Conservation (phyloP, 2,329 filamentous ascomycete species). For the Aspergillus pseudonomiae region DNA sequence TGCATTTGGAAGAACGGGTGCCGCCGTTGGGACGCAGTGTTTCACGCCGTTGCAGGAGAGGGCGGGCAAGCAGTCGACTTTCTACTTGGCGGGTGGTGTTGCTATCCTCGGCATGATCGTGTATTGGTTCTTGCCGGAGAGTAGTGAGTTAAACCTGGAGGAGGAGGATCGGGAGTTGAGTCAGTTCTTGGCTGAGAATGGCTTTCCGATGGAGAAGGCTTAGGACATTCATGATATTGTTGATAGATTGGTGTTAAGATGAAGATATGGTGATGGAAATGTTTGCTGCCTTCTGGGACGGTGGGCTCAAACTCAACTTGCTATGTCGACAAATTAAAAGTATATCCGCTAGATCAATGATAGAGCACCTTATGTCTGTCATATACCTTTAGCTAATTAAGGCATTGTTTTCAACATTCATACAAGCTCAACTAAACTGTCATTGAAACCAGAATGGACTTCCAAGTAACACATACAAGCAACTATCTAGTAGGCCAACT, state of each 20-base stretch:
- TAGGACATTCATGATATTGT: accelerated
- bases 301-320: too few species aligned
- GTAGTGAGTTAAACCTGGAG: slow-evolving; percentile 30
- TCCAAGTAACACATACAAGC: neutral
- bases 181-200: slow-evolving; percentile 26
- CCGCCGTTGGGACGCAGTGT: slow-evolving; percentile 38
- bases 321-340: neutral
- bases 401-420: neutral
- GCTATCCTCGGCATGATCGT: slow-evolving; percentile 32
- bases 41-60: slow-evolving; percentile 35
- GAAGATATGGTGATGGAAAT: too few species aligned
- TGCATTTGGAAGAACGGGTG: slow-evolving; percentile 39
- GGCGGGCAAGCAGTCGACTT: slow-evolving; percentile 35
- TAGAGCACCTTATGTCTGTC: neutral
- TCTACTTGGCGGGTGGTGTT: slow-evolving; percentile 35
- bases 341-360: neutral
- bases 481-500: neutral
- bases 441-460: accelerated
- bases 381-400: neutral
- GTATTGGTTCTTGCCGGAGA: slow-evolving; percentile 37
- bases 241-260: neutral
- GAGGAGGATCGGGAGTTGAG: slow-evolving; percentile 31
- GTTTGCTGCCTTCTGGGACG: too few species aligned
- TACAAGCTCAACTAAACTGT: neutral
- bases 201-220: slow-evolving; percentile 17